Base-by-base conservation (phyloP, 75 land plant species). In the Sequoiadendron giganteum region DNA sequence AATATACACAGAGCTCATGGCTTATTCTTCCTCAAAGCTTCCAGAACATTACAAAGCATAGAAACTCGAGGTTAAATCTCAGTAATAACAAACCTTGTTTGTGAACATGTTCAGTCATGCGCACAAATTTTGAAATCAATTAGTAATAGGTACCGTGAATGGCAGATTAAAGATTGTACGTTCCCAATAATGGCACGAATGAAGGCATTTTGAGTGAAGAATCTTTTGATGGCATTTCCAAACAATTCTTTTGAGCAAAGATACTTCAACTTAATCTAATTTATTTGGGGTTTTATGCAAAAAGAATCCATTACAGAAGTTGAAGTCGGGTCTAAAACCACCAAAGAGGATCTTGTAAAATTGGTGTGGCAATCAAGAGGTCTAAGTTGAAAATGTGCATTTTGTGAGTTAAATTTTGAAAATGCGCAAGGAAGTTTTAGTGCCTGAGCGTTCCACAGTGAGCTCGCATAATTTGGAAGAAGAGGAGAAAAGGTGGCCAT, bases 361-460 rank as follows among this genome's bases (percentile, higher is more conserved):
- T 38, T 96, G 73, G 93, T 96, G 30, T 86, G 92, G 30, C 93
- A 95, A 85, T 90, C 95, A 21, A 96, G 92, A 14, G 99, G 97
- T 3, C 88, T 90, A 52, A 91, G 91, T 97, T 42, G 92, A 91
- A 36, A 92, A 89, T 75, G 65, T 95, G 86, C 93, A 90, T 43
- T 92, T 95, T 85, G 18, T 94, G 3, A 89, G 93, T 25, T 87
- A 89, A 54, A 88, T 89, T 56, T 77, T 75, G 65, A 90, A 82
- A 86, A 85, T 80, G 81, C 87, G 61, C 21, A 87, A 80, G 21
- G 42, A 83, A 85, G 75, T 25, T 36, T 85, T 38, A 52, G 30
- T 25, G 34, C 73, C 38, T 76, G 47, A 16, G 39, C 18, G 75
- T 18, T 13, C 78, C 83, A 32, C 84, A 65, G 34, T 49, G 49